A percentile compares a stretch with the other conserved stretches of the same genome.
Conservation (phyloP, 148 eudicot species). For the Mesembryanthemum crystallinum region DNA sequence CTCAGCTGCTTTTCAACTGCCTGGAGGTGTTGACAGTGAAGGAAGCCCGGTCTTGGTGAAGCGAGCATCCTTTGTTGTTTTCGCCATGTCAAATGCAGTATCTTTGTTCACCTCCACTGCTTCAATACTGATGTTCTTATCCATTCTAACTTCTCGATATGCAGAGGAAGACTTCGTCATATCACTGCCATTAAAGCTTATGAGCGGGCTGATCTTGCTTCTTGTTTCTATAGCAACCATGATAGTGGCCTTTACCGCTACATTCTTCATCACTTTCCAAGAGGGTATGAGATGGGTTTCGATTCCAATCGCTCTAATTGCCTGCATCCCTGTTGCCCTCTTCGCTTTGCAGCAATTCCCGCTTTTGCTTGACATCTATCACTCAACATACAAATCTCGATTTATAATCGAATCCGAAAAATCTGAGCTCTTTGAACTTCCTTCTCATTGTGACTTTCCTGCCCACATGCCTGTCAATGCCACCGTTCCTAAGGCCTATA, state of each 20-base stretch:
- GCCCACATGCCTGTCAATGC: neutral
- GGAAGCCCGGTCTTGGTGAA: slow-evolving; percentile 18
- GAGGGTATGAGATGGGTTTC: slow-evolving; percentile 2
- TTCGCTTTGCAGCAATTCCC: slow-evolving; percentile 27
- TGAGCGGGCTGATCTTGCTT: slow-evolving; percentile 23
- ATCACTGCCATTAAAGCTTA: slow-evolving; percentile 29
- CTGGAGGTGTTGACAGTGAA: slow-evolving; percentile 18
- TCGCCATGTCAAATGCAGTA: slow-evolving; percentile 22
- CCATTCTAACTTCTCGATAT: slow-evolving; percentile 29
- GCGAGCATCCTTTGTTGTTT: slow-evolving; percentile 10
- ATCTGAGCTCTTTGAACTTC: slow-evolving; percentile 2
- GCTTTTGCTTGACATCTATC: slow-evolving; percentile 14
- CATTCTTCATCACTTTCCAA: slow-evolving; percentile 16
- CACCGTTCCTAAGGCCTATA: neutral
- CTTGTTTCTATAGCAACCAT: slow-evolving; percentile 33
- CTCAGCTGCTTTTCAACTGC: slow-evolving; percentile 26
- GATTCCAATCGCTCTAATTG: slow-evolving; percentile 15
- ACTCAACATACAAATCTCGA: slow-evolving; percentile 11
- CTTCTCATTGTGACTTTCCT: neutral
- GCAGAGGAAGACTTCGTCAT: slow-evolving; percentile 27
- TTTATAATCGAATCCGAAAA: neutral
- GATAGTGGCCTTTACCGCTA: slow-evolving; percentile 24
- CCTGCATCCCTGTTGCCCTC: slow-evolving; percentile 20
- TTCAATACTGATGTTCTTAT: slow-evolving; percentile 30
- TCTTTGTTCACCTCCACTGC: slow-evolving; percentile 28